phyloP scores from a whole-genome alignment of 2,329 filamentous ascomycete species.

The Xylariaceae sp. region DNA sequence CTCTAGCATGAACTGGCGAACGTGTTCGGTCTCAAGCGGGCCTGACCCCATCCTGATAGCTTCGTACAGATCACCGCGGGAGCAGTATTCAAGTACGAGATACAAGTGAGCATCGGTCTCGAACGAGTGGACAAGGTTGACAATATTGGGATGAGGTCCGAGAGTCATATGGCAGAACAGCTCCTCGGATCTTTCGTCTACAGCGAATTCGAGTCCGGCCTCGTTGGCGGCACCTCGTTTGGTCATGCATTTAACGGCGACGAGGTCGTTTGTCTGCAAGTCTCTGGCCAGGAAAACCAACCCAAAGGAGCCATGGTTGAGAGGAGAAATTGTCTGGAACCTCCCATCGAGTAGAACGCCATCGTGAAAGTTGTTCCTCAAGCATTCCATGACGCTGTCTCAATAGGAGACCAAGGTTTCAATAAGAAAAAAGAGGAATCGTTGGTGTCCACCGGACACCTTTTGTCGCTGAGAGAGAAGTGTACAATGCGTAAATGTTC shows the following conservation, averaged over 20 bases:
- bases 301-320: constrained; percentile 98
- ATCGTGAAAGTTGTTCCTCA: constrained; percentile 75
- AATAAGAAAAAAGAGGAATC: constrained; percentile 24
- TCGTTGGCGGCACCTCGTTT: constrained; percentile 67
- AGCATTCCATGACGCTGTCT: constrained; percentile 68
- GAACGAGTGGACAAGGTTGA: constrained; percentile 87
- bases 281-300: constrained; percentile 96
- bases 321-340: constrained; percentile 84
- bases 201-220: constrained; percentile 59
- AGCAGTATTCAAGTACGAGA: constrained; percentile 91
- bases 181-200: constrained; percentile 82
- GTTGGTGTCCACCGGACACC: constrained; percentile 19
- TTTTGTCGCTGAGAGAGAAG: constrained; percentile 23
- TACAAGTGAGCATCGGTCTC: constrained; percentile 89
- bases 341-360: constrained; percentile 82
- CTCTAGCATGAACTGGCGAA: constrained; percentile 95
- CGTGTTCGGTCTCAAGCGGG: constrained; percentile 90
- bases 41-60: constrained; percentile 87
- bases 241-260: constrained; percentile 94
- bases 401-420: constrained; percentile 33
- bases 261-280: constrained; percentile 67
- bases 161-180: constrained; percentile 75
- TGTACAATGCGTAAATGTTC: constrained; percentile 20
- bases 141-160: constrained; percentile 80
- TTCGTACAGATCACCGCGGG: constrained; percentile 94